These are phyloP conservation scores for Pseudocercospora cruenta DNA, from an alignment of 2,329 filamentous ascomycete species.

Conservation along the genomic window DNA sequence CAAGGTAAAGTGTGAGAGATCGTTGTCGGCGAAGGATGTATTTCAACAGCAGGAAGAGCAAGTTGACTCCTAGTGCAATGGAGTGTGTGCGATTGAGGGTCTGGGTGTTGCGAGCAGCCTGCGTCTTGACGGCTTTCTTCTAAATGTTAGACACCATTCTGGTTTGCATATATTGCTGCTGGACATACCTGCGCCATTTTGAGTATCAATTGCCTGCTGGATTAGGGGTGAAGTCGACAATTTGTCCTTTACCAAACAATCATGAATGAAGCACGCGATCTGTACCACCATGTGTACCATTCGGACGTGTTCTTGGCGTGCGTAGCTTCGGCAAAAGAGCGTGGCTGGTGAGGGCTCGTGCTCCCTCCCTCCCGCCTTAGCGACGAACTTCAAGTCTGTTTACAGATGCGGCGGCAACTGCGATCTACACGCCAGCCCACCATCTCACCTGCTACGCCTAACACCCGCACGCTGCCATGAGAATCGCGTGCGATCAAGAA, in stretches of 20 bases:
- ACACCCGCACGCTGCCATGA: background rate
- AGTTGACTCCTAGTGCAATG: conserved; percentile 72
- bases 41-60: conserved; percentile 73
- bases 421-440: background rate
- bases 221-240: background rate
- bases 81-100: conserved; percentile 81
- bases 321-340: background rate
- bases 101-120: conserved; percentile 55
- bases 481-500: background rate
- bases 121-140: conserved; percentile 59
- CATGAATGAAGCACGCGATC: background rate
- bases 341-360: background rate
- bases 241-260: background rate
- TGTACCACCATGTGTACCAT: background rate
- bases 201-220: background rate
- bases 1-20: conserved; percentile 65
- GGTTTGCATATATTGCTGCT: background rate
- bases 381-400: conserved; percentile 1
- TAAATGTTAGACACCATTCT: conserved; percentile 7
- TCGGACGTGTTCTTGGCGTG: background rate
- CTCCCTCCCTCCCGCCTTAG: background rate
- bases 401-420: conserved; percentile 5
- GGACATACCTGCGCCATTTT: conserved; percentile 35
- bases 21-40: conserved; percentile 59
- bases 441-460: background rate